A percentile compares a stretch with the other conserved stretches of the same genome.
Conservation (phyloP, 257 asterid species). For the Solanum lycopersicoides region DNA sequence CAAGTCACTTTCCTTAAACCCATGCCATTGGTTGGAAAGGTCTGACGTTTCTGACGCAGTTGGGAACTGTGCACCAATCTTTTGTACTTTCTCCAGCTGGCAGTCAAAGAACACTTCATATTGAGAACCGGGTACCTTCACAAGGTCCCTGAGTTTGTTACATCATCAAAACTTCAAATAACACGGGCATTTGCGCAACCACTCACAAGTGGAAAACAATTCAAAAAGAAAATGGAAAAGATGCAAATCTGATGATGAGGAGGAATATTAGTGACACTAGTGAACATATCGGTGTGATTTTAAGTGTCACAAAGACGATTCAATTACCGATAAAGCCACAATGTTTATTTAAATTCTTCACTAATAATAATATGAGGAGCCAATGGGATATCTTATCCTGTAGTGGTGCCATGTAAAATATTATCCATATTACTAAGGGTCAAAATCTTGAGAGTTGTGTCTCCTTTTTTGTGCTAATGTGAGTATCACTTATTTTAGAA, state of each 20-base stretch:
- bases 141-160: too few species aligned
- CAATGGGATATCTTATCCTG: conserved; percentile 66
- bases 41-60: too few species aligned
- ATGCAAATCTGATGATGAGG: conserved; percentile 46
- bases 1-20: too few species aligned
- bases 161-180: too few species aligned
- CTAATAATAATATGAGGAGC: conserved; percentile 35
- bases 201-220: conserved; percentile 58
- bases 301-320: conserved; percentile 52
- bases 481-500: background rate
- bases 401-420: conserved; percentile 41
- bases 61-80: too few species aligned
- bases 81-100: too few species aligned
- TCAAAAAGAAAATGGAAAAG: conserved; percentile 27
- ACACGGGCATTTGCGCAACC: conserved; percentile 52
- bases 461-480: conserved; percentile 29
- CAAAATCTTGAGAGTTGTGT: conserved; percentile 41
- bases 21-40: too few species aligned
- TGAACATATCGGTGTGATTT: conserved; percentile 32
- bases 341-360: conserved; percentile 44
- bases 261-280: conserved; percentile 42
- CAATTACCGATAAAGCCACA: conserved; percentile 49
- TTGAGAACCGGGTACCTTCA: too few species aligned
- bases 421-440: conserved; percentile 44
- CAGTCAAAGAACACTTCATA: too few species aligned